A percentile compares a stretch with the other conserved stretches of the same genome.
Conservation (phyloP, 139 green algal genomes). For the Diplosphaera chodatii region DNA sequence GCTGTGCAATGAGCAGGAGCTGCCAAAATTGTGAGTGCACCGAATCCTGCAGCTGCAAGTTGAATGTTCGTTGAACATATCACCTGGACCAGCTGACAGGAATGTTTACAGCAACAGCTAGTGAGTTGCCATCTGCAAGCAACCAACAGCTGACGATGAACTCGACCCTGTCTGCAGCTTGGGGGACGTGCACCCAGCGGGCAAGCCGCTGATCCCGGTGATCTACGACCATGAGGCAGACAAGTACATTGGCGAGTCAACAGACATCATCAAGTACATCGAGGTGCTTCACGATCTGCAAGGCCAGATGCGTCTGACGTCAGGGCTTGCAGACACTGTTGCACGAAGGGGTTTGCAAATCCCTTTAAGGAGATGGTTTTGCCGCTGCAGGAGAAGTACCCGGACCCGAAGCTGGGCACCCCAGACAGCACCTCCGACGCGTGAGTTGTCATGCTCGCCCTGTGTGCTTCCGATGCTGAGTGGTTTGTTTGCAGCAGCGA, state of each 20-base stretch:
- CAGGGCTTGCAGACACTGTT: too few species aligned
- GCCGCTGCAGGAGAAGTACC: background rate
- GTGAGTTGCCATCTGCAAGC: too few species aligned
- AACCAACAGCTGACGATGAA: background rate
- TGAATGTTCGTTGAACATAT: too few species aligned
- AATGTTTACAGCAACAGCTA: too few species aligned
- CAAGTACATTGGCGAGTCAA: background rate
- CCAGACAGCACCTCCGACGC: background rate
- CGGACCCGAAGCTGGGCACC: background rate
- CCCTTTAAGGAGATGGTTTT: too few species aligned
- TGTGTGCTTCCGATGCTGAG: background rate
- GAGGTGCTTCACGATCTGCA: too few species aligned
- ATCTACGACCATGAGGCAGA: background rate
- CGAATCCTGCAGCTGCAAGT: too few species aligned
- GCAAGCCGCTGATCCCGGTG: background rate
- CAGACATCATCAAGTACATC: constrained; percentile 1
- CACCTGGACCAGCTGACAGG: too few species aligned
- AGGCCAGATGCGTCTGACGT: too few species aligned
- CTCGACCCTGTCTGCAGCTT: background rate
- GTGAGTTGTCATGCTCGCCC: background rate
- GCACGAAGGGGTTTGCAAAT: too few species aligned
- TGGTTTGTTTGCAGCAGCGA: too few species aligned
- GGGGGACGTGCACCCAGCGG: background rate
- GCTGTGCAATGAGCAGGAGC: background rate
- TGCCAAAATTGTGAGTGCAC: background rate